Conservation (phyloP, 139 green algal species). For the Volvox reticuliferus region DNA sequence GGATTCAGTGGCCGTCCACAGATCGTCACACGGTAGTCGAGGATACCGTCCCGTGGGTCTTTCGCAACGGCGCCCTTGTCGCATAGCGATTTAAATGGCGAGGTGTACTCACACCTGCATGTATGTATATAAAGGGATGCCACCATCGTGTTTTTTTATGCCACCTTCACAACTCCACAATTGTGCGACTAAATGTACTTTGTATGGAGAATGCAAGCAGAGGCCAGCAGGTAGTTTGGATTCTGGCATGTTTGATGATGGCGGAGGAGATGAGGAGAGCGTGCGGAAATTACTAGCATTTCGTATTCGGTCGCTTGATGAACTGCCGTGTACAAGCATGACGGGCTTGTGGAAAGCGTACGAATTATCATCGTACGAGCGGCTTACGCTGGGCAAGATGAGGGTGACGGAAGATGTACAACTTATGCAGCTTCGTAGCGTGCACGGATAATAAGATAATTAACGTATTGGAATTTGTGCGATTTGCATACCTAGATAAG, state of each 20-base stretch:
- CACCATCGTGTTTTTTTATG: too few species aligned
- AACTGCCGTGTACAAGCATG: too few species aligned
- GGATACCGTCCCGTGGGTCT: conserved; percentile 51
- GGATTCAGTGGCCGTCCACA: conserved; percentile 25
- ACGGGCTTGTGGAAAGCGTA: too few species aligned
- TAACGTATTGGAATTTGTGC: too few species aligned
- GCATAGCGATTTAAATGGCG: conserved; percentile 43
- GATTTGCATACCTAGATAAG: too few species aligned
- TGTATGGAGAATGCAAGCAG: neutral
- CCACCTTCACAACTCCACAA: too few species aligned
- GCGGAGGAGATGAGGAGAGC: neutral
- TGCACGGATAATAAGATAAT: too few species aligned
- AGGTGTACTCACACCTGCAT: conserved; percentile 28
- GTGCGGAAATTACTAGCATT: neutral
- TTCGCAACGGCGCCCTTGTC: conserved; percentile 50
- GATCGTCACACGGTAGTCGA: conserved; percentile 47
- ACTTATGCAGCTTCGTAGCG: too few species aligned
- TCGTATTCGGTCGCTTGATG: too few species aligned
- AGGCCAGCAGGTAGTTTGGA: neutral
- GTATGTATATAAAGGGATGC: neutral
- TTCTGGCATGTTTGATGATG: neutral
- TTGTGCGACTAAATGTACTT: too few species aligned
- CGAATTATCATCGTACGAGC: too few species aligned
- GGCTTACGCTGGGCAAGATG: too few species aligned
- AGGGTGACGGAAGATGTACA: neutral